phyloP scores from a whole-genome alignment of 345 rosid species.

The Citrus trifoliata region DNA sequence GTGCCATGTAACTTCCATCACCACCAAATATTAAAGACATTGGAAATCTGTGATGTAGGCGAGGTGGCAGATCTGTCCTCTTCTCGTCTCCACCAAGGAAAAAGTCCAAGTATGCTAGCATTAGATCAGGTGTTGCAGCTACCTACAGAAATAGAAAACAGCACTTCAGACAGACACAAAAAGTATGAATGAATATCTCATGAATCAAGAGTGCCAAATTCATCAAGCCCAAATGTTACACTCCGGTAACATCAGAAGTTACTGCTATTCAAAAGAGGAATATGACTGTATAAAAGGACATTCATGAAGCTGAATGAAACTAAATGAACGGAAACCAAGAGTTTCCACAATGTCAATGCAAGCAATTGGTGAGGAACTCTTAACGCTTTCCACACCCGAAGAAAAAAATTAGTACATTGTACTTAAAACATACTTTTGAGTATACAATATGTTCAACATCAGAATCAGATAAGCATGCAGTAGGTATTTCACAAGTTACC shows the following conservation, averaged over 20 bases:
- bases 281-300: background rate
- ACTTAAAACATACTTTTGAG: background rate
- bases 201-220: background rate
- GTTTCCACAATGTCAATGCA: background rate
- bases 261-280: background rate
- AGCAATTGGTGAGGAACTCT: background rate
- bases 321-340: background rate
- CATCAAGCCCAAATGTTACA: background rate
- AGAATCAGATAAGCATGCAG: background rate
- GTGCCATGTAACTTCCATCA: slow-evolving; percentile 97
- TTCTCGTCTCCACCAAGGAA: slow-evolving; percentile 99
- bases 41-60: slow-evolving; percentile 72
- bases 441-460: background rate
- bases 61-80: slow-evolving; percentile 86
- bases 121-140: slow-evolving; percentile 93
- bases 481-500: background rate
- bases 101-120: slow-evolving; percentile 95
- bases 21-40: slow-evolving; percentile 89
- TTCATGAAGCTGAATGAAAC: background rate
- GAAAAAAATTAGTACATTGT: background rate
- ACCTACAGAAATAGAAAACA: slow-evolving; percentile 45
- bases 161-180: background rate
- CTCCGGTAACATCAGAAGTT: background rate
- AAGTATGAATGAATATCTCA: background rate
- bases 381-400: background rate